Evolutionary conservation across 352 stramenopile species (phyloP), one percentile per base, ranked within the genome.

Genomic region (Halophytophthora polymorphica): DNA sequence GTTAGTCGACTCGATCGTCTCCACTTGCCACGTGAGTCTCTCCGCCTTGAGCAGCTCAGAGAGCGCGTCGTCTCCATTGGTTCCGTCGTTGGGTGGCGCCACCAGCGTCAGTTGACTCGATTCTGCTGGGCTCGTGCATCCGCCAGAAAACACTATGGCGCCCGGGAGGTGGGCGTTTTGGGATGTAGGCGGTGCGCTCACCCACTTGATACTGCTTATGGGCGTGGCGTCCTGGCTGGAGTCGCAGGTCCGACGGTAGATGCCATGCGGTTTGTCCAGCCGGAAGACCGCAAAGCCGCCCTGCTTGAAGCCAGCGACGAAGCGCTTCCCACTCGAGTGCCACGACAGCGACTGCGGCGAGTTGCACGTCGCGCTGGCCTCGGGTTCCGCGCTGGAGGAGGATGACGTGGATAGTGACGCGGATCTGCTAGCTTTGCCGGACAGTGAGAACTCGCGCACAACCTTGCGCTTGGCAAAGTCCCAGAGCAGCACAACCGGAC

Each of bases 261-360:
- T 53, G 1, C 79, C 79, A 42, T 72, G 51, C 3, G 39, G 40
- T 58, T 89, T 93, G 39, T 93, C 83, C 1, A 57, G 34, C 7
- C 76, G 73, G 38, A 78, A 89, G 6, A 88, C 50, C 0, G 63
- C 76, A 57, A 90, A 74, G 8, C 77, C 73, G 23, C 82, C 82
- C 15, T 69, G 59, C 23, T 83, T 76, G 56, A 82, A 93, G 15
- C 77, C 79, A 1, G 57, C 79, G 0, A 82, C 82, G 50, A 93
- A 93, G 23, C 77, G 58, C 62, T 93, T 93, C 10, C 82, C 82
- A 45, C 64, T 87, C 4, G 70, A 75, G 54, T 93, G 82, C 82
- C 82, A 93, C n/a, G 79, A 71, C 2, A 93, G 45, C 10, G 58
- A 77, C 43, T 77, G 75, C 3, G 81, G 71, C 0, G 71, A 79